Evolutionary conservation across 1,139 yeast species (phyloP).

Genomic region (Scheffersomyces stambukii): DNA sequence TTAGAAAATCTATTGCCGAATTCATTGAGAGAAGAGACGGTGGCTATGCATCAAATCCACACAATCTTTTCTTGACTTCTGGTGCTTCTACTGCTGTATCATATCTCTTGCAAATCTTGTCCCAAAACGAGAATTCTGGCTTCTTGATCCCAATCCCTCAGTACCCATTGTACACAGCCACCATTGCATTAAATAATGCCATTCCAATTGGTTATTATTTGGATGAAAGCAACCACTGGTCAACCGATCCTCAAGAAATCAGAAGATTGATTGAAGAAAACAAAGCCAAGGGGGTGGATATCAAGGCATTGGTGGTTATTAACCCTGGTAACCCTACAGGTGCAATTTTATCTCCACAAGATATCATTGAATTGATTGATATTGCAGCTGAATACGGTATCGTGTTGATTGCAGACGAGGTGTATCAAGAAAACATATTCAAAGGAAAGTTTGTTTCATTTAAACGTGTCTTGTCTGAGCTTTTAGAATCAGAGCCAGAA

Average conservation of each 20-base stretch:
- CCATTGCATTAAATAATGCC: constrained; percentile 77
- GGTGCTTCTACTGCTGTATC: constrained; percentile 94
- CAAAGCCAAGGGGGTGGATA: constrained; percentile 49
- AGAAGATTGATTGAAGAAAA: constrained; percentile 52
- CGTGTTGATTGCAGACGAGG: constrained; percentile 96
- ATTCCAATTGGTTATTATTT: constrained; percentile 84
- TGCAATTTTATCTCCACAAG: constrained; percentile 60
- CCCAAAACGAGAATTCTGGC: constrained; percentile 67
- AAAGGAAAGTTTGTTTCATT: constrained; percentile 62
- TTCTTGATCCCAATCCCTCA: constrained; percentile 96
- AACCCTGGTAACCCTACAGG: constrained; percentile 99
- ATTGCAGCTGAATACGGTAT: constrained; percentile 83
- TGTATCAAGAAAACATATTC: constrained; percentile 88
- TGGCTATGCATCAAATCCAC: constrained; percentile 52
- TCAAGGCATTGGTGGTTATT: constrained; percentile 84
- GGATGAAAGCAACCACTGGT: constrained; percentile 80
- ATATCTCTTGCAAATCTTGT: constrained; percentile 65
- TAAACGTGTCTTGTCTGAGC: constrained; percentile 61
- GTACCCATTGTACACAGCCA: constrained; percentile 93
- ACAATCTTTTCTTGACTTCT: constrained; percentile 75
- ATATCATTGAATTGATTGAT: constrained; percentile 65
- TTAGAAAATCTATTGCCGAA: constrained; percentile 75
- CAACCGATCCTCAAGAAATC: constrained; percentile 69
- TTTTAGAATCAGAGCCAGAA: constrained; percentile 51
- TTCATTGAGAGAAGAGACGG: constrained; percentile 65